phyloP scores from a whole-genome alignment of 495 filamentous ascomycete species.

The Aspergillus coremiiformis region DNA sequence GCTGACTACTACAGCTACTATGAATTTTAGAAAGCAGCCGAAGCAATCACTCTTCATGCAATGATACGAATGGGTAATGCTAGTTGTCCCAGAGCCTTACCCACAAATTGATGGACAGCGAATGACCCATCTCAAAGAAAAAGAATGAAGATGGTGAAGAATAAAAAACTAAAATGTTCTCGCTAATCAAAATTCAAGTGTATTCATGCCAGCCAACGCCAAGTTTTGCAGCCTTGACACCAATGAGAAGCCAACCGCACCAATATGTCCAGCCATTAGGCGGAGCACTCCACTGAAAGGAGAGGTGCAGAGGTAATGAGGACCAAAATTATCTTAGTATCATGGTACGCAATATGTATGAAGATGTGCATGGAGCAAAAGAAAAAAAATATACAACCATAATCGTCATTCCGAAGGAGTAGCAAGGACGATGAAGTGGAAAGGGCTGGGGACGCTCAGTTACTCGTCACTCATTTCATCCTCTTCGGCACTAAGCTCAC shows the following conservation, averaged over 20 bases:
- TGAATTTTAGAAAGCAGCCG: background rate
- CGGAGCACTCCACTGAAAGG: background rate
- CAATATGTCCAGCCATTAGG: background rate
- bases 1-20: background rate
- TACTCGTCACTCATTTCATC: conserved; percentile 22
- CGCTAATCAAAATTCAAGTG: conserved; percentile 12
- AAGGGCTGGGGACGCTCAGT: background rate
- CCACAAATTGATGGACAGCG: background rate
- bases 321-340: background rate
- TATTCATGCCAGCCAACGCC: conserved; percentile 14
- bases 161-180: background rate
- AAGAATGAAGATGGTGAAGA: background rate
- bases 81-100: background rate
- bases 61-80: background rate
- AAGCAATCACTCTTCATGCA: background rate
- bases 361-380: background rate
- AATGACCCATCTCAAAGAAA: background rate
- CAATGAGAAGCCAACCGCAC: background rate
- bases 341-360: conserved; percentile 1
- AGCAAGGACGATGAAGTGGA: background rate
- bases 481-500: conserved; percentile 10
- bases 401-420: background rate
- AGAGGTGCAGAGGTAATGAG: background rate
- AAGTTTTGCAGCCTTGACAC: conserved; percentile 8
- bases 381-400: background rate